Evolutionary conservation across 352 stramenopile species (phyloP), one percentile per base, ranked within the genome.

Genomic region (Phytopythium chamaehyphon): DNA sequence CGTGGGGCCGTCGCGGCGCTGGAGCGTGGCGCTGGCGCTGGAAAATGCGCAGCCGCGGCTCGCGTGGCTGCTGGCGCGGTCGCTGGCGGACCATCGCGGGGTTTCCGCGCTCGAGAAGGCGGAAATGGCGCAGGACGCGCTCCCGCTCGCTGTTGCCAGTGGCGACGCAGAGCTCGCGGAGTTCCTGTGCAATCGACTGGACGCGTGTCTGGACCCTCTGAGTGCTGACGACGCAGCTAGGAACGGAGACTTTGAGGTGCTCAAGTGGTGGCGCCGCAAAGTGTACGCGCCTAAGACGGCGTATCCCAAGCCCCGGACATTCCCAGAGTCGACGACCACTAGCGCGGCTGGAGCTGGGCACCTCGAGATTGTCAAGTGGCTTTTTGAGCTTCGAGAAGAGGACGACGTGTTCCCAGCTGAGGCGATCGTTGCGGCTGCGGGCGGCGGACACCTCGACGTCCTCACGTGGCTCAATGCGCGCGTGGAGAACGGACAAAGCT

Each of bases 341-440:
- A 40, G 46, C 11, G 59, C 63, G 19, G 59, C 63, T 3, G 36
- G 51, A 1, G 59, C 65, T 44, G 63, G 63, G 6, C 55, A 72
- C 28, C 42, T 72, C 18, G 48, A 21, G 0, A 22, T 72, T 15
- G 59, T 72, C 16, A 59, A 64, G 36, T 60, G 68, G 35, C 33
- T 66, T n/a, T n/a, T n/a, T n/a, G n/a, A n/a, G n/a, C n/a, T n/a
- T n/a, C n/a, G n/a, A n/a, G n/a, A n/a, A n/a, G n/a, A n/a, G n/a
- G n/a, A n/a, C n/a, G n/a, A n/a, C n/a, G n/a, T n/a, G n/a, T n/a
- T n/a, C n/a, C n/a, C n/a, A n/a, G n/a, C n/a, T n/a, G n/a, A n/a
- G n/a, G n/a, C n/a, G n/a, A n/a, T n/a, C n/a, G n/a, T n/a, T n/a
- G n/a, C n/a, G n/a, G n/a, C n/a, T n/a, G n/a, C n/a, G n/a, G n/a